These are phyloP conservation scores for Psilocybe subaeruginosa DNA, from an alignment of 768 basidiomycete species.

Conservation along the genomic window DNA sequence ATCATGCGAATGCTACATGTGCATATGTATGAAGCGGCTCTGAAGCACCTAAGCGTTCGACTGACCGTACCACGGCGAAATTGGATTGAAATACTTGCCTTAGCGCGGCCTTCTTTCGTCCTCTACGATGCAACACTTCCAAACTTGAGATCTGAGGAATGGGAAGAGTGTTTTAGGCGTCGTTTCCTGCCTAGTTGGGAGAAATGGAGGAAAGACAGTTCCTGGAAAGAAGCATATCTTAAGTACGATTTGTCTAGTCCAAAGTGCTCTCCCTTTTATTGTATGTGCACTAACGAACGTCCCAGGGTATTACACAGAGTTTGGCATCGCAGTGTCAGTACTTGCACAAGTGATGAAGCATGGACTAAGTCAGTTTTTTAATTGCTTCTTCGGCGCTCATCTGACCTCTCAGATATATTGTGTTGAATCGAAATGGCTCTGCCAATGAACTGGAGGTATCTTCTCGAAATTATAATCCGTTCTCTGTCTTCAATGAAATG, in stretches of 20 bases:
- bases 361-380: conserved; percentile 71
- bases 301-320: conserved; percentile 62
- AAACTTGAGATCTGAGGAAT: conserved; percentile 64
- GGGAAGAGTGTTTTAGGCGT: conserved; percentile 74
- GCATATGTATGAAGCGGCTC: conserved; percentile 46
- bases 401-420: conserved; percentile 58
- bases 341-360: conserved; percentile 79
- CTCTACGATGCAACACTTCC: conserved; percentile 72
- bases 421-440: conserved; percentile 75
- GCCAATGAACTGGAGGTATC: conserved; percentile 71
- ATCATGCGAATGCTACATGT: conserved; percentile 60
- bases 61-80: conserved; percentile 73
- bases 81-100: conserved; percentile 76
- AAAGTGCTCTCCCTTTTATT: conserved; percentile 11
- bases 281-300: not conserved
- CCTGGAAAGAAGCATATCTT: conserved; percentile 69
- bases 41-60: conserved; percentile 66
- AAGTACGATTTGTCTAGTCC: conserved; percentile 48
- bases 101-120: conserved; percentile 63
- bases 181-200: conserved; percentile 80
- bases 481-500: conserved; percentile 71
- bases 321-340: conserved; percentile 68
- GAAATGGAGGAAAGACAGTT: conserved; percentile 64
- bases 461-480: conserved; percentile 70
- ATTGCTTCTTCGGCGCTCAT: not conserved